A percentile compares a stretch with the other conserved stretches of the same genome.
phyloP scores from a whole-genome alignment of 305 asterid species.

The Andrographis paniculata region DNA sequence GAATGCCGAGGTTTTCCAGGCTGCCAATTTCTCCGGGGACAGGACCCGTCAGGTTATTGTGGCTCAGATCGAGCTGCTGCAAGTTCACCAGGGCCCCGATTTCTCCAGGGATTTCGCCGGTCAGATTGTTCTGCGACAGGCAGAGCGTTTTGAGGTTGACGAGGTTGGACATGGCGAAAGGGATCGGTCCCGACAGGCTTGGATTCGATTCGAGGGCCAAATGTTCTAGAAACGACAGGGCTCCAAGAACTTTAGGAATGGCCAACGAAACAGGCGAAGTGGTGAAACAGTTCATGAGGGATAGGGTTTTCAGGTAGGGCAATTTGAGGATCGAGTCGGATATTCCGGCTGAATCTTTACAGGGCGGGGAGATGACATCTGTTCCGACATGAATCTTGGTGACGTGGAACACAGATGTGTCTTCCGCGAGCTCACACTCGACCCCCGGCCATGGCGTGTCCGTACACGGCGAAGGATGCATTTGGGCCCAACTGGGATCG shows the following conservation, averaged over 20 bases:
- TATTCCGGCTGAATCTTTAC: slow-evolving; percentile 34
- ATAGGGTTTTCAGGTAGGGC: slow-evolving; percentile 48
- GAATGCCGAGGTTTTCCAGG: slow-evolving; percentile 26
- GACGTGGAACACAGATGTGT: slow-evolving; percentile 37
- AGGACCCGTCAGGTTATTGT: slow-evolving; percentile 31
- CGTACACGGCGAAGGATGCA: slow-evolving; percentile 46
- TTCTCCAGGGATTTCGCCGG: slow-evolving; percentile 35
- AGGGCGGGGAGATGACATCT: slow-evolving; percentile 38
- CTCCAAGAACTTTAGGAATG: slow-evolving; percentile 14
- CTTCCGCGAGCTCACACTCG: slow-evolving; percentile 49
- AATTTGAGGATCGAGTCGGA: slow-evolving; percentile 30
- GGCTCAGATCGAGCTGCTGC: slow-evolving; percentile 43
- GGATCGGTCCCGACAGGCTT: slow-evolving; percentile 36
- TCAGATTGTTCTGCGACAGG: slow-evolving; percentile 42
- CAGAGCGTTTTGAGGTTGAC: slow-evolving; percentile 19
- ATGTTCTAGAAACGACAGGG: slow-evolving; percentile 30
- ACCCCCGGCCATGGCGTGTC: slow-evolving; percentile 67
- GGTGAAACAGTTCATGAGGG: slow-evolving; percentile 46
- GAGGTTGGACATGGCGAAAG: slow-evolving; percentile 21
- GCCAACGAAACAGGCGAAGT: slow-evolving; percentile 20
- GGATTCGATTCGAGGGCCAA: slow-evolving; percentile 44
- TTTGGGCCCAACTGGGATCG: slow-evolving; percentile 47
- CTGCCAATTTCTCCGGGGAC: slow-evolving; percentile 36
- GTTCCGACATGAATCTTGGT: slow-evolving; percentile 47
- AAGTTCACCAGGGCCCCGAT: slow-evolving; percentile 27